Base-by-base conservation (phyloP, 2,329 filamentous ascomycete genomes). In the Clarireedia paspali region DNA sequence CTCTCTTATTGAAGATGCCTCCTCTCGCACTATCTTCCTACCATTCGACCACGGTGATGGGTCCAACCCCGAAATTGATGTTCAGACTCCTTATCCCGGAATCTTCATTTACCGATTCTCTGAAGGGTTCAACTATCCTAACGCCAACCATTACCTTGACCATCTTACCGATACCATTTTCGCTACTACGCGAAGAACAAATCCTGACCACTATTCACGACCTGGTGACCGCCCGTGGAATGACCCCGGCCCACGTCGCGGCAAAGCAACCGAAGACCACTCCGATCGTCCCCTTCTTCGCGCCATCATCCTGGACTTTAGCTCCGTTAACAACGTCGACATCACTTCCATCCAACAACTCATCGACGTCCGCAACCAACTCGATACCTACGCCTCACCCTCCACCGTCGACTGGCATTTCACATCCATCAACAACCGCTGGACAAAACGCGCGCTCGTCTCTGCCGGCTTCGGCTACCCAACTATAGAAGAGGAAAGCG, bases 101-200 rank as follows among this genome's bases (percentile, higher is more conserved):
- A 81, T 99, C 62, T 95, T 97, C 73, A 95, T 97, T 67, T 97
- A 95, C 75, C 85, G 92, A 46, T 96, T 96, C 71, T 84, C 88
- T 0, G 92, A 97, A 73, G 89, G 91, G 45, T 96, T 95, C 78
- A 95, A 94, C 73, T 99, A 97, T 67, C 90, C 92, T 58, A 99
- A 96, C 64, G 91, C 91, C 20, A 89, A 89, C 66, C 85, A 89
- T 69, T 91, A 95, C 61, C 82, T 96, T 56, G 91, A 96, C 66
- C 82, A 89, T 66, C 77, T 95, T 50, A 81, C 83, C 2, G 73
- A 78, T 2, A 81, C 84, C 63, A 82, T 95, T 47, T 86, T 87
- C 62, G 70, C 77, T 45, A 74, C 85, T 58, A 95, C 91, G 2
- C 84, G 87, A 39, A 85, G 89, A 34, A 95, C 89, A 1, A 89